Evolutionary conservation across 352 stramenopile genomes (phyloP), one percentile per base, ranked within the genome.

Genomic region (Phytophthora melonis): DNA sequence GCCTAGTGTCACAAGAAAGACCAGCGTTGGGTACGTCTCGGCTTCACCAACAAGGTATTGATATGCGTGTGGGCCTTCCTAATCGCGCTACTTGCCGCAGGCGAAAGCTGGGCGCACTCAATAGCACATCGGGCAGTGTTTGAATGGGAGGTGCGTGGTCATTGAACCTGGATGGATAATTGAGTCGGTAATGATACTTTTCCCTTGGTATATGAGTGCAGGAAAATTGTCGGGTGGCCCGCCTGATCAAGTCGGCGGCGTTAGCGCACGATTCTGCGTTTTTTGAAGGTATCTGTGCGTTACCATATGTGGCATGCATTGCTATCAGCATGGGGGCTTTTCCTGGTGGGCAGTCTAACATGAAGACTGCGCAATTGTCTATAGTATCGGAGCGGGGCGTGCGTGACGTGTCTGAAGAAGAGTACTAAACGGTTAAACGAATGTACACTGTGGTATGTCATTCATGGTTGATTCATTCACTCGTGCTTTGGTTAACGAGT

Each of bases 91-190:
- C 2, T 25, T 25, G 2, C 23, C 2, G 23, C 23, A 25, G 23
- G 23, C 23, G 89, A 96, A 66, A 80, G 68, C 19, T 96, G 89
- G 89, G 76, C 87, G 11, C 77, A 92, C 66, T 77, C 87, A 0
- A 86, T 94, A 21, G 83, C 78, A 6, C 92, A 84, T 74, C 84
- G 89, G 0, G 7, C 94, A 0, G 62, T 81, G n/a, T 81, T 96
- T 1, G 71, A 77, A 21, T 95, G 88, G 87, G 78, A 94, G 79
- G 89, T 93, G 58, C 18, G 47, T 54, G 8, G 0, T 54, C n/a
- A 7, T 25, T 57, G 11, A 57, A 57, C 0, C 13, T 32, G 0
- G 18, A 52, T 53, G 6, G 10, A 5, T 30, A 55, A 55, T 55
- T 6, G 49, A n/a, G 32, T 55, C 13, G 36, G 23, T 6, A n/a